Conservation (phyloP, 2,329 filamentous ascomycete species). For the Emmonsia crescens region DNA sequence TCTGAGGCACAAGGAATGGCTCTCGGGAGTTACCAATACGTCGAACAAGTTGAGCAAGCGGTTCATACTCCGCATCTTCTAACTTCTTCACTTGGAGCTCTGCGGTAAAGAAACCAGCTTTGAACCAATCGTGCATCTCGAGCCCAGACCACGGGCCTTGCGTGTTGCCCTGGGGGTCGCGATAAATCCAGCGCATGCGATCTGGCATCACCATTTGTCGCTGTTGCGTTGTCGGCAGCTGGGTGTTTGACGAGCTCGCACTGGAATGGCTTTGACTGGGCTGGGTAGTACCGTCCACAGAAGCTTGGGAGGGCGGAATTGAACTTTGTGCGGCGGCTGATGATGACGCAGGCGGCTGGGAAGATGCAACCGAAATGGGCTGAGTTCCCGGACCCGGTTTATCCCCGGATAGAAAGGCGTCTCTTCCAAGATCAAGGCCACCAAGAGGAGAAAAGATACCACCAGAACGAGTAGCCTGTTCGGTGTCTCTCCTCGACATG, state of each 20-base stretch:
- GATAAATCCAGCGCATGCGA: slow-evolving; percentile 96
- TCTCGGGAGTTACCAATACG: slow-evolving; percentile 95
- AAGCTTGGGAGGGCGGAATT: slow-evolving; percentile 21
- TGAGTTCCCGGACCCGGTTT: slow-evolving; percentile 21
- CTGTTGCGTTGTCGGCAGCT: slow-evolving; percentile 58
- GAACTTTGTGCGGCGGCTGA: slow-evolving; percentile 21
- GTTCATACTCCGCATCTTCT: slow-evolving; percentile 89
- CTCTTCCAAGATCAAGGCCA: slow-evolving; percentile 11
- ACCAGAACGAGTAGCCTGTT: slow-evolving; percentile 30
- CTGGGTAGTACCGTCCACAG: slow-evolving; percentile 21
- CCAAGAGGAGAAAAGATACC: slow-evolving; percentile 22
- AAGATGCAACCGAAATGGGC: slow-evolving; percentile 22
- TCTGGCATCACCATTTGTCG: slow-evolving; percentile 99
- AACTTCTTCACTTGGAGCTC: slow-evolving; percentile 91
- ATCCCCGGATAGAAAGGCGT: slow-evolving; percentile 21
- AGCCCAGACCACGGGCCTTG: slow-evolving; percentile 93
- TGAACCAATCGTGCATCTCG: slow-evolving; percentile 99
- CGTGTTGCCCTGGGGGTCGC: slow-evolving; percentile 82
- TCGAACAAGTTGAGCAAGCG: slow-evolving; percentile 83
- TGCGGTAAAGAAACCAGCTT: slow-evolving; percentile 92
- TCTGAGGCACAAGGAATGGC: slow-evolving; percentile 94
- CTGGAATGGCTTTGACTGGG: slow-evolving; percentile 24
- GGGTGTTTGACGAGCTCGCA: slow-evolving; percentile 48
- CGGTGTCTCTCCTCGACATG: background rate
- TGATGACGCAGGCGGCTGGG: slow-evolving; percentile 28